phyloP scores from a whole-genome alignment of 2,329 filamentous ascomycete species.

The Knoxdaviesia capensis region DNA sequence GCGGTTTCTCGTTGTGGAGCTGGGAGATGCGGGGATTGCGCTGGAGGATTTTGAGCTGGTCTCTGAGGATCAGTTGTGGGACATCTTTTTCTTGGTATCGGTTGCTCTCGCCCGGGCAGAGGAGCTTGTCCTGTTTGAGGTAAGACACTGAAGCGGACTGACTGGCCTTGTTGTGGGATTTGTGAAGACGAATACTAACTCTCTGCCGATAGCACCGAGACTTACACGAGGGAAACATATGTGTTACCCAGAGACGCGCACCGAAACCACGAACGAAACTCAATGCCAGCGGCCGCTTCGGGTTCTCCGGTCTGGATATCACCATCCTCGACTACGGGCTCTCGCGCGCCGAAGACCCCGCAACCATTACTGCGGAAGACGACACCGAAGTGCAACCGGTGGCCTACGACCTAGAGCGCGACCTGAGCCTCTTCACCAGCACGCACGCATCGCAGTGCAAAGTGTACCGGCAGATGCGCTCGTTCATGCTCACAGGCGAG shows the following conservation, averaged over 20 bases:
- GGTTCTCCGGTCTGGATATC: conserved; percentile 39
- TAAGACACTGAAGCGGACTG: conserved; percentile 10
- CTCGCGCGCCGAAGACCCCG: conserved; percentile 31
- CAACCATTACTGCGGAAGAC: conserved; percentile 10
- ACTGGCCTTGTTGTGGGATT: background rate
- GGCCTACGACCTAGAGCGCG: conserved; percentile 38
- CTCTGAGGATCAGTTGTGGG: conserved; percentile 34
- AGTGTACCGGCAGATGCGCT: conserved; percentile 42
- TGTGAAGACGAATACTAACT: background rate
- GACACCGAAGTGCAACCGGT: conserved; percentile 17
- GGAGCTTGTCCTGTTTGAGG: conserved; percentile 37
- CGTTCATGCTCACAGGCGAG: conserved; percentile 30
- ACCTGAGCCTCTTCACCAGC: conserved; percentile 38
- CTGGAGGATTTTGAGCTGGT: conserved; percentile 36
- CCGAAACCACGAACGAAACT: conserved; percentile 5
- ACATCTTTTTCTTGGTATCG: conserved; percentile 39
- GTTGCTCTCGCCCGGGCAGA: conserved; percentile 41
- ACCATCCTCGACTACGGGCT: conserved; percentile 47
- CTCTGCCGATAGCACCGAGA: conserved; percentile 33
- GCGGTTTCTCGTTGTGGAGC: conserved; percentile 38
- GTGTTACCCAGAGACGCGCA: conserved; percentile 24
- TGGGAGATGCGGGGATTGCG: conserved; percentile 40
- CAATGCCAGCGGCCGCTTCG: conserved; percentile 20
- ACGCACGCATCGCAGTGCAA: conserved; percentile 38
- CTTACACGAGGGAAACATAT: conserved; percentile 45